Base-by-base conservation (phyloP, 1,284 basidiomycete genomes). In the Apiotrichum sp. region DNA sequence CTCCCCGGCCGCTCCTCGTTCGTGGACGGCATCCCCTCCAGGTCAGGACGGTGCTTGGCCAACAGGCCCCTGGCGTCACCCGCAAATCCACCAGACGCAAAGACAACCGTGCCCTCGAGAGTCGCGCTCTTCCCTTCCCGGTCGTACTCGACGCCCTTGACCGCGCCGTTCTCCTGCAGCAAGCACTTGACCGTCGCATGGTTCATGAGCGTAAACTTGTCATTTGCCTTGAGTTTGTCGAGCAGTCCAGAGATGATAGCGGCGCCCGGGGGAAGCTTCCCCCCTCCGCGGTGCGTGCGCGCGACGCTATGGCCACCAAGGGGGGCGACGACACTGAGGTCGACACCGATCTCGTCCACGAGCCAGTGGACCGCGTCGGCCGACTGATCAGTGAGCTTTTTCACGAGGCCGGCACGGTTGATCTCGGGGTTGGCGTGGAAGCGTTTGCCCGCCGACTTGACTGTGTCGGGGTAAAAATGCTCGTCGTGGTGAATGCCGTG, bases 71-170 rank as follows among this genome's bases (percentile, higher is more conserved):
- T 13, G 0, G 52, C 40, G 48, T 56, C 54, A 41, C 54, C 54
- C 6, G 58, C 58, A 22, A 59, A 59, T 10, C 58, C 58, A 40
- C 58, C 58, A 3, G 55, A 9, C 0, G 58, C 58, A 32, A 59
- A 50, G 10, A 59, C 58, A 13, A 59, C 58, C 2, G 44, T 7
- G 3, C 47, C 45, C 32, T 38, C 53, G 45, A 34, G 55, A 32
- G 6, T 42, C 44, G 5, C 16, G 31, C 10, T 22, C 22, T 32
- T 11, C 31, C 44, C 44, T 14, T 47, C 53, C 14, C 33, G 42
- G 0, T 44, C n/a, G 34, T 45, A 44, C 22, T 22, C n/a, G 1
- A 57, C 56, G 29, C 52, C 56, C 9, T 4, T 46, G 32, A 53
- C 52, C 2, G 32, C 52, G 4, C 43, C 42, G 14, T 10, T 29